A percentile compares a stretch with the other conserved stretches of the same genome.
These are phyloP conservation scores for Metschnikowia dekortorum DNA, from an alignment of 805 yeast species.

Conservation along the genomic window DNA sequence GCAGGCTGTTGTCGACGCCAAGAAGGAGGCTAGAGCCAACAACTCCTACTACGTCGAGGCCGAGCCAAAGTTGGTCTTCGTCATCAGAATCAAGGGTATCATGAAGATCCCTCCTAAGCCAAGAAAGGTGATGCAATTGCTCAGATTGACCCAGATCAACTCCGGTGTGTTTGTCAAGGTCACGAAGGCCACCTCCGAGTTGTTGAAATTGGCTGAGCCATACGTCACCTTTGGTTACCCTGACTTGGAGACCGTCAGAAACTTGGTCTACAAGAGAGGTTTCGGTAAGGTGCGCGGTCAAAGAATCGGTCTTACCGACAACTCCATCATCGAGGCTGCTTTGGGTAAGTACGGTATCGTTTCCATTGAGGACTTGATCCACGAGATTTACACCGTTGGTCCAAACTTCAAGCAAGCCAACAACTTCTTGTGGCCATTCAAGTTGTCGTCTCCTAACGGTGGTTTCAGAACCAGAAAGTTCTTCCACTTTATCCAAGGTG, in stretches of 20 bases:
- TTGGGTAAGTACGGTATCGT: slow-evolving; percentile 91
- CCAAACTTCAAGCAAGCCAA: slow-evolving; percentile 98
- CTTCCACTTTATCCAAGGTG: slow-evolving; percentile 97
- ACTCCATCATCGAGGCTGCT: slow-evolving; percentile 79
- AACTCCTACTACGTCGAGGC: slow-evolving; percentile 95
- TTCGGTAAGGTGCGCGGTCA: slow-evolving; percentile 95
- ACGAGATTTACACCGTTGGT: slow-evolving; percentile 94
- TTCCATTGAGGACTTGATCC: slow-evolving; percentile 90
- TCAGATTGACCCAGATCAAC: slow-evolving; percentile 91
- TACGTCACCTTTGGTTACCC: slow-evolving; percentile 98
- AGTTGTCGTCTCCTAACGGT: slow-evolving; percentile 93
- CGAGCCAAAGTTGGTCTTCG: slow-evolving; percentile 91
- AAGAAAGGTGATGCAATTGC: slow-evolving; percentile 94
- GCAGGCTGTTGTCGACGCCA: slow-evolving; percentile 79
- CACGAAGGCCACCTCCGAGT: slow-evolving; percentile 92
- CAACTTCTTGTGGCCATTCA: slow-evolving; percentile 98
- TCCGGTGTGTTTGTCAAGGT: slow-evolving; percentile 92
- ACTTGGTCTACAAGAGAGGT: slow-evolving; percentile 96
- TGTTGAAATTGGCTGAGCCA: slow-evolving; percentile 91
- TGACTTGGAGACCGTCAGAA: slow-evolving; percentile 84
- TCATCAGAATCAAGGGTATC: slow-evolving; percentile 98
- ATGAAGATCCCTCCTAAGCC: slow-evolving; percentile 98
- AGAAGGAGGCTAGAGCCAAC: slow-evolving; percentile 90
- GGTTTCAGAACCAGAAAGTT: slow-evolving; percentile 98
- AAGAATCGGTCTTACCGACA: slow-evolving; percentile 86